These are phyloP conservation scores for Dendryphion nanum DNA, from an alignment of 2,329 filamentous ascomycete genomes.

Conservation along the genomic window DNA sequence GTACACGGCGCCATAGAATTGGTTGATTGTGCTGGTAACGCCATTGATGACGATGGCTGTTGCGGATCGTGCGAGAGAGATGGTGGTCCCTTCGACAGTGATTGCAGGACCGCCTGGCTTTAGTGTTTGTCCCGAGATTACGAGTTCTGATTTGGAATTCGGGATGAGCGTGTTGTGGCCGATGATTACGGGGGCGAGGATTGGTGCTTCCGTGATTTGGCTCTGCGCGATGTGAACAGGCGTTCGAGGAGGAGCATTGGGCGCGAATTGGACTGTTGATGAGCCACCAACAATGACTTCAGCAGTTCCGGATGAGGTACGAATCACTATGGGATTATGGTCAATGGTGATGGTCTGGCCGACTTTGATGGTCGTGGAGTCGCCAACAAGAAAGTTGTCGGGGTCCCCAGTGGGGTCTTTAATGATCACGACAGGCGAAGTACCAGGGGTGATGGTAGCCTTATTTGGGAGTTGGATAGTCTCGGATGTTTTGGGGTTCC, in stretches of 20 bases:
- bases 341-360: slow-evolving; percentile 21
- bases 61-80: slow-evolving; percentile 36
- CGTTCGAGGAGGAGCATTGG: slow-evolving; percentile 3
- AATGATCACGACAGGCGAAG: slow-evolving; percentile 8
- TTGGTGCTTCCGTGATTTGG: slow-evolving; percentile 16
- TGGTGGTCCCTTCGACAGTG: slow-evolving; percentile 34
- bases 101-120: slow-evolving; percentile 33
- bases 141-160: slow-evolving; percentile 23
- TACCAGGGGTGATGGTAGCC: slow-evolving; percentile 12
- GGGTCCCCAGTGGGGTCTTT: slow-evolving; percentile 4
- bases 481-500: slow-evolving; percentile 12
- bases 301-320: slow-evolving; percentile 17
- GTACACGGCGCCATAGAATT: slow-evolving; percentile 16
- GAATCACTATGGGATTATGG: slow-evolving; percentile 24
- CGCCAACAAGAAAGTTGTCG: slow-evolving; percentile 8
- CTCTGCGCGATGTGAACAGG: slow-evolving; percentile 1
- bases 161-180: slow-evolving; percentile 20
- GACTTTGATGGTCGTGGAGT: slow-evolving; percentile 7
- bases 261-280: slow-evolving; percentile 6
- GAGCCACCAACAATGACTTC: slow-evolving; percentile 20
- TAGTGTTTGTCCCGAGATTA: slow-evolving; percentile 32
- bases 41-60: slow-evolving; percentile 38
- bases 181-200: slow-evolving; percentile 19
- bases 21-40: slow-evolving; percentile 18
- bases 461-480: slow-evolving; percentile 1